A percentile compares a stretch with the other conserved stretches of the same genome.
Conservation (phyloP, 2,329 filamentous ascomycete genomes). For the Cladosporium sp. region DNA sequence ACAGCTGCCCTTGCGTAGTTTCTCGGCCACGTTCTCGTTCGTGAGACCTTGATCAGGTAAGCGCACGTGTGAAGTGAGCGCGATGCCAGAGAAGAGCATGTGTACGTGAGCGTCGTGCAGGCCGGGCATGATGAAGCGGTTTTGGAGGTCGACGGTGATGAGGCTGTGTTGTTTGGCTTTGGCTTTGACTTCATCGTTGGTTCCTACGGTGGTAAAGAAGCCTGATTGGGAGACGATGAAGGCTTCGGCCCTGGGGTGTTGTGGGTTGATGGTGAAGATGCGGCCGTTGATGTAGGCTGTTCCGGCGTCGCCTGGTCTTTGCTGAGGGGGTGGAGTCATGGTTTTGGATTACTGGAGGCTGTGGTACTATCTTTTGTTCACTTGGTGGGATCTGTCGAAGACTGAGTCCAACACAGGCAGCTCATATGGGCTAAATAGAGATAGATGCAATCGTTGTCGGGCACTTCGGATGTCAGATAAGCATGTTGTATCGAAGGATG, state of each 20-base stretch:
- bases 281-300: constrained; percentile 34
- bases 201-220: constrained; percentile 32
- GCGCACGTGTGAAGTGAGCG: constrained; percentile 30
- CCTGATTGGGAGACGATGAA: constrained; percentile 36
- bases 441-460: not conserved
- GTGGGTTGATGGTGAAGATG: constrained; percentile 34
- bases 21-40: constrained; percentile 26
- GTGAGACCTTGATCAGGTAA: constrained; percentile 31
- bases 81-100: constrained; percentile 33
- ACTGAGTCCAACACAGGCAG: not conserved
- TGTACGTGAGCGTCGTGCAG: constrained; percentile 42
- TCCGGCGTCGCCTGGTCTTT: constrained; percentile 8
- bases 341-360: not conserved
- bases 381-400: not conserved
- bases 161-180: constrained; percentile 21
- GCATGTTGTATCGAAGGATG: not conserved
- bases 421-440: not conserved
- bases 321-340: not conserved
- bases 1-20: constrained; percentile 31
- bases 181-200: constrained; percentile 26
- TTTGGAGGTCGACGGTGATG: constrained; percentile 31
- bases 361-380: not conserved
- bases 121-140: constrained; percentile 39
- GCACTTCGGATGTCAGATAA: not conserved
- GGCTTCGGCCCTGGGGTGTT: constrained; percentile 28